A percentile compares a stretch with the other conserved stretches of the same genome.
Evolutionary conservation across 768 basidiomycete genomes (phyloP).

Genomic region (Butyriboletus loyo): DNA sequence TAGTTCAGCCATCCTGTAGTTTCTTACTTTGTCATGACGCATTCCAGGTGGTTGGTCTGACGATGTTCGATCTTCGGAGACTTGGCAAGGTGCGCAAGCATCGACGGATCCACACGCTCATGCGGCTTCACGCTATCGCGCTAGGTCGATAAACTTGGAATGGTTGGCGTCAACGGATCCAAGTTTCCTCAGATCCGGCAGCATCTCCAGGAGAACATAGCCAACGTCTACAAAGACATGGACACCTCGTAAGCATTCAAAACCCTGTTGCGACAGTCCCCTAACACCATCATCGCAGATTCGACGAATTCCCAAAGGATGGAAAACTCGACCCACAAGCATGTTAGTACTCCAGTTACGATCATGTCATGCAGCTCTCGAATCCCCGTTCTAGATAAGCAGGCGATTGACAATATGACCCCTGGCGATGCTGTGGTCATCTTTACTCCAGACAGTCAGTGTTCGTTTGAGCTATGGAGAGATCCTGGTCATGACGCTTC

Average conservation of each 20-base stretch:
- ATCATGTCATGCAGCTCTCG: slow-evolving; percentile 2
- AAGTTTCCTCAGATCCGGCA: slow-evolving; percentile 85
- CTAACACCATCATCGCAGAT: slow-evolving; percentile 40
- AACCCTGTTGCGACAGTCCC: background rate
- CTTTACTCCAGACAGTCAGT: slow-evolving; percentile 87
- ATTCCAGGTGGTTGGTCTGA: slow-evolving; percentile 78
- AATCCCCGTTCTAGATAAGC: slow-evolving; percentile 57
- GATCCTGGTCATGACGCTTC: background rate
- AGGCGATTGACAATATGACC: slow-evolving; percentile 71
- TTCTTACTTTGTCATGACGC: slow-evolving; percentile 11
- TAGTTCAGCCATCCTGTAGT: slow-evolving; percentile 24
- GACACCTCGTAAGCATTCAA: slow-evolving; percentile 61
- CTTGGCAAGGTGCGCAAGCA: slow-evolving; percentile 60
- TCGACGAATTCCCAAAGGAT: slow-evolving; percentile 75
- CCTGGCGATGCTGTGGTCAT: slow-evolving; percentile 89
- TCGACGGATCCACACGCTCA: background rate
- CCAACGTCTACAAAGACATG: slow-evolving; percentile 81
- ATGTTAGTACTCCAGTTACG: slow-evolving; percentile 50
- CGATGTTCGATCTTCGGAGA: slow-evolving; percentile 85
- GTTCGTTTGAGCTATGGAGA: background rate
- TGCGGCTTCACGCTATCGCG: slow-evolving; percentile 7
- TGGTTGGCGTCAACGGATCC: slow-evolving; percentile 87
- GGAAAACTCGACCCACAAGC: slow-evolving; percentile 71
- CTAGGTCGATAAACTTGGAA: slow-evolving; percentile 69
- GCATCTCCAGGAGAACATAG: slow-evolving; percentile 82